Evolutionary conservation across 192 early-diverging fungal genomes (phyloP), one percentile per base, ranked within the genome.

Genomic region (Mycoemilia scoparia): DNA sequence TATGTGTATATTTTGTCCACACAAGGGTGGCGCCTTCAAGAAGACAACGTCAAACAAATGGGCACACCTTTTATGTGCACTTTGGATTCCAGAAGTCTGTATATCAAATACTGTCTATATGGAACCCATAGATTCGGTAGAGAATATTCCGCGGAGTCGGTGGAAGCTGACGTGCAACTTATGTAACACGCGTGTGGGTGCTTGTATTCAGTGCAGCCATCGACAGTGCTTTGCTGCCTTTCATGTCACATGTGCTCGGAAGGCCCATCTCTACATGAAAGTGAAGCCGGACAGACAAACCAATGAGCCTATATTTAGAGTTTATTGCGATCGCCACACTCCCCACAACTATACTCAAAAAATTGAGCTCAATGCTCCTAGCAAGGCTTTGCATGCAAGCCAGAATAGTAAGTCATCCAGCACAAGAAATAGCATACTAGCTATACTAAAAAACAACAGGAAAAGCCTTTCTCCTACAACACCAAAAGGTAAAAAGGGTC

Each of bases 61-160:
- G 95, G 91, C 79, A 2, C 95, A 99, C 57, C 52, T 96, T 17
- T 59, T 91, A 10, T 99, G 95, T 45, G 84, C 92, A 0, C 67
- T 88, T 45, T 99, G 87, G 87, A 95, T 99, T 27, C 95, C 95
- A 6, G 95, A 96, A 56, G 80, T 80, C 20, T 60, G 64, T 5
- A 67, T 95, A 6, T 67, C 76, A 21, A 99, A 99, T 52, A 51
- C 74, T 5, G 84, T 82, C 2, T 87, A 88, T 43, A 99, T 99
- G 95, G 95, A 99, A 42, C 95, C 95, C 0, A 85, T 99, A 36
- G 90, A 90, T 47, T 71, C 79, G 39, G 70, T 97, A 6, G 81
- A 88, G 14, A 71, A 74, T 38, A 80, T 99, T 16, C 95, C 91
- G 6, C 66, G 71, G 21, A 82, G 78, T 27, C 69, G 91, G 24